Percentiles rank a stretch among this genome's conserved stretches.
phyloP scores from a whole-genome alignment of 176 grass and related monocot species.

The Carex parvula region DNA sequence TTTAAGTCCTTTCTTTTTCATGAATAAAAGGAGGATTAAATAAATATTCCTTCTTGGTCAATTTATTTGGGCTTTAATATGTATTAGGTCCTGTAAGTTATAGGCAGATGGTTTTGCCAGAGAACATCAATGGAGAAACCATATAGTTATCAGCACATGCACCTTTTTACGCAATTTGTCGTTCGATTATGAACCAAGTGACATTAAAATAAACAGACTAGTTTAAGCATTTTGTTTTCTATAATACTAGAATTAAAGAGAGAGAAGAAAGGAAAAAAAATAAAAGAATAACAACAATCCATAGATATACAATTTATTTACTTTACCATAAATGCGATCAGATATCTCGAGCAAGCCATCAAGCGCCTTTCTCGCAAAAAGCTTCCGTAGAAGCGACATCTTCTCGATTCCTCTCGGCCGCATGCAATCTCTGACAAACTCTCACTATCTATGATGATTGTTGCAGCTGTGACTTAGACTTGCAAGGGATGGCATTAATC shows the following conservation, averaged over 20 bases:
- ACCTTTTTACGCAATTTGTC: background rate
- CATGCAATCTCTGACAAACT: conserved; percentile 1
- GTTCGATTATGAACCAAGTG: background rate
- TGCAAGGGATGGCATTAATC: background rate
- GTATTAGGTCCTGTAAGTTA: background rate
- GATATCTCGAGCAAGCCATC: conserved; percentile 36
- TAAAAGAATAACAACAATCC: background rate
- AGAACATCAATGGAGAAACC: background rate
- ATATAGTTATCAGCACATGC: background rate
- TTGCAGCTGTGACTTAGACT: background rate
- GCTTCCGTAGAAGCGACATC: conserved; percentile 32
- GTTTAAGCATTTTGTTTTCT: background rate
- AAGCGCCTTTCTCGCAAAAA: conserved; percentile 29
- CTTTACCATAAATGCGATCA: conserved; percentile 23
- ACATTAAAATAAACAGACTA: conserved; percentile 2
- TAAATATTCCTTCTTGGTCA: background rate
- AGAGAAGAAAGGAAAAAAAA: background rate
- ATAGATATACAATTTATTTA: background rate
- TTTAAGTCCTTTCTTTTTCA: background rate
- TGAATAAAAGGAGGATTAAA: background rate
- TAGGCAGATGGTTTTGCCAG: background rate
- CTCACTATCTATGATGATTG: background rate
- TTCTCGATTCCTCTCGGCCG: conserved; percentile 17
- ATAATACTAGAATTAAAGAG: background rate
- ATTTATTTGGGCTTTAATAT: background rate